Conservation (phyloP, 345 rosid species). For the Hibiscus trionum region DNA sequence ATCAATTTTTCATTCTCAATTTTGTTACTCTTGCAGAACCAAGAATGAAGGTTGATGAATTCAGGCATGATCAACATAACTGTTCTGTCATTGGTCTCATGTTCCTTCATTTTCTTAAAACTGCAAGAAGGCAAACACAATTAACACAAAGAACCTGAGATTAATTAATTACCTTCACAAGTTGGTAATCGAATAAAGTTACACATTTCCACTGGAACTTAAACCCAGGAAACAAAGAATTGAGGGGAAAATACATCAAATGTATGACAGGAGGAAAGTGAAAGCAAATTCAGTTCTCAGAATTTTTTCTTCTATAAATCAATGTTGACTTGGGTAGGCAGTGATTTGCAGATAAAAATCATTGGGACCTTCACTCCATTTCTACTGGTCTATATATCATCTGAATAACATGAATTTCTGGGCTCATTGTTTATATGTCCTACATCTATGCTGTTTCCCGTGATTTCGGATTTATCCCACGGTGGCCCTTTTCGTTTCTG, state of each 20-base stretch:
- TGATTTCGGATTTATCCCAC: slow-evolving; percentile 12
- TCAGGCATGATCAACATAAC: too few relatives aligned
- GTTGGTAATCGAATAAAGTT: neutral
- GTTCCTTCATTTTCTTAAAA: too few relatives aligned
- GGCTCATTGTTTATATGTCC: slow-evolving; percentile 28
- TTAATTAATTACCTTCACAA: neutral
- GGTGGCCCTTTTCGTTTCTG: neutral
- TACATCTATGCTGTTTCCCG: slow-evolving; percentile 22
- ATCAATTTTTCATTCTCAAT: too few relatives aligned
- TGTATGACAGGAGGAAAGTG: slow-evolving; percentile 10
- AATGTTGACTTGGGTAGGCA: slow-evolving; percentile 34
- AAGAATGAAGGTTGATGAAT: too few relatives aligned
- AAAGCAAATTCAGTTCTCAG: neutral
- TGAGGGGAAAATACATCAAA: slow-evolving; percentile 36
- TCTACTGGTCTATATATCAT: slow-evolving; percentile 32
- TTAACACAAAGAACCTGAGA: neutral
- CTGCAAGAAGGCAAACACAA: neutral
- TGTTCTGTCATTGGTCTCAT: too few relatives aligned
- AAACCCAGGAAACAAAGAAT: slow-evolving; percentile 39
- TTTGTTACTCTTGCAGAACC: too few relatives aligned
- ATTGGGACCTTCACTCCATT: slow-evolving; percentile 33
- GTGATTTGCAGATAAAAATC: slow-evolving; percentile 32
- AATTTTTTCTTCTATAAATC: slow-evolving; percentile 26
- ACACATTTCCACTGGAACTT: slow-evolving; percentile 3
- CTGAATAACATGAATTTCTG: slow-evolving; percentile 26